These are phyloP conservation scores for Kernera saxatilis DNA, from an alignment of 345 rosid species.

Conservation along the genomic window DNA sequence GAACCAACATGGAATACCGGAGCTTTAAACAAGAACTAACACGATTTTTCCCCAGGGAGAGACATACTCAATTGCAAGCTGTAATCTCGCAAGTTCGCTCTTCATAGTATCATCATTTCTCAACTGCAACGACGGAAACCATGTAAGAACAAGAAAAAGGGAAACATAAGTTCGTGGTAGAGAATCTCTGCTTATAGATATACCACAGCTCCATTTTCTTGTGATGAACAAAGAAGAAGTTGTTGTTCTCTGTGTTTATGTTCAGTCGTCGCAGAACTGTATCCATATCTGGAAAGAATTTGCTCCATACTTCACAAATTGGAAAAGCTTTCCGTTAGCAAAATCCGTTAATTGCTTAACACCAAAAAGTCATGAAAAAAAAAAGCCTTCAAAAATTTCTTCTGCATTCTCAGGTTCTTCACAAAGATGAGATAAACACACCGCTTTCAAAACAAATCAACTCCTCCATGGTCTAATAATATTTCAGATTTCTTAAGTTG, in stretches of 20 bases:
- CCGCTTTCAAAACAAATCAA: background rate
- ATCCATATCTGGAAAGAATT: conserved; percentile 23
- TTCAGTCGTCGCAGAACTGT: background rate
- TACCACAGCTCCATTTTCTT: conserved; percentile 10
- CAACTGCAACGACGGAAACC: conserved; percentile 2
- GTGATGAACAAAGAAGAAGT: conserved; percentile 13
- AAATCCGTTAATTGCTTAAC: background rate
- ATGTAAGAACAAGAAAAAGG: background rate
- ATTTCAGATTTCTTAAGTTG: background rate
- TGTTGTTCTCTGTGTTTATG: conserved; percentile 13
- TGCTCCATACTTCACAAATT: conserved; percentile 25
- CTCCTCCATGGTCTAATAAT: background rate
- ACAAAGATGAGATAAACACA: background rate
- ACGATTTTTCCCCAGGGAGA: background rate
- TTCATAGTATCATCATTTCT: conserved; percentile 5
- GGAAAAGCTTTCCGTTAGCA: background rate
- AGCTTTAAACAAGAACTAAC: background rate
- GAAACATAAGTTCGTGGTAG: background rate
- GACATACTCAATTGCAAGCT: conserved; percentile 28
- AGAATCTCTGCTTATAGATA: background rate
- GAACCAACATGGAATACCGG: background rate
- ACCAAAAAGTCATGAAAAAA: background rate
- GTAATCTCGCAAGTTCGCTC: conserved; percentile 24
- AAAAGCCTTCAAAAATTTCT: background rate
- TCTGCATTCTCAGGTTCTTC: background rate